Evolutionary conservation across 2,329 filamentous ascomycete genomes (phyloP).

Genomic region (Colletotrichum australisinense): DNA sequence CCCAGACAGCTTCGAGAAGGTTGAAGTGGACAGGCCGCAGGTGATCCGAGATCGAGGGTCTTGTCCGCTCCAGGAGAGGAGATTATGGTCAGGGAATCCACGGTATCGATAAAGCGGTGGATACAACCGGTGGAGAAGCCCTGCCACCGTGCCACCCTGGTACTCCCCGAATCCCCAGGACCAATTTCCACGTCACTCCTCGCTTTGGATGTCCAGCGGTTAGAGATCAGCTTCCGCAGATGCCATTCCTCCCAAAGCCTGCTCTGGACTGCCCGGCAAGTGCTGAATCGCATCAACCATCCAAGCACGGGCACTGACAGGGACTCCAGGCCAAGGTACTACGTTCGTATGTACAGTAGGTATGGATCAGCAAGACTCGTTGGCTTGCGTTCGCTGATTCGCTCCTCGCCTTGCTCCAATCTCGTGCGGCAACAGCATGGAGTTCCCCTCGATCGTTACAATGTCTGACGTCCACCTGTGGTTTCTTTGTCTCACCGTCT

Average conservation of each 20-base stretch:
- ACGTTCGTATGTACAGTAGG: neutral
- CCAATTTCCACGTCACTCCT: conserved; percentile 25
- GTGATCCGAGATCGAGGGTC: conserved; percentile 12
- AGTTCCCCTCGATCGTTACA: neutral
- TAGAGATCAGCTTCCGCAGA: neutral
- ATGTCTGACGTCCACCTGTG: neutral
- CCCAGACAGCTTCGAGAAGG: conserved; percentile 29
- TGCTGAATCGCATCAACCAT: conserved; percentile 10
- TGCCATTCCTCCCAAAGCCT: neutral
- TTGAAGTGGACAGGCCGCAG: conserved; percentile 14
- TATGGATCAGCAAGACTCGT: neutral
- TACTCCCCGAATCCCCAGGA: conserved; percentile 1
- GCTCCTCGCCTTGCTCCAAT: neutral
- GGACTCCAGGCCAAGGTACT: neutral
- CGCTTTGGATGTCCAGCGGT: neutral
- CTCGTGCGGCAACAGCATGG: neutral
- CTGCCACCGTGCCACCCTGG: neutral
- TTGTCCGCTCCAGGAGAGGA: conserved; percentile 5
- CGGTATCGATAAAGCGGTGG: conserved; percentile 18
- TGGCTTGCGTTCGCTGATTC: neutral
- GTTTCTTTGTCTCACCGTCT: neutral
- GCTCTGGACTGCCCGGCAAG: neutral
- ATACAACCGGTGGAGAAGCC: neutral
- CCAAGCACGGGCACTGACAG: neutral
- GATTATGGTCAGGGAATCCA: neutral